Conservation (phyloP, 495 filamentous ascomycete species). For the Apiosordaria backusii region DNA sequence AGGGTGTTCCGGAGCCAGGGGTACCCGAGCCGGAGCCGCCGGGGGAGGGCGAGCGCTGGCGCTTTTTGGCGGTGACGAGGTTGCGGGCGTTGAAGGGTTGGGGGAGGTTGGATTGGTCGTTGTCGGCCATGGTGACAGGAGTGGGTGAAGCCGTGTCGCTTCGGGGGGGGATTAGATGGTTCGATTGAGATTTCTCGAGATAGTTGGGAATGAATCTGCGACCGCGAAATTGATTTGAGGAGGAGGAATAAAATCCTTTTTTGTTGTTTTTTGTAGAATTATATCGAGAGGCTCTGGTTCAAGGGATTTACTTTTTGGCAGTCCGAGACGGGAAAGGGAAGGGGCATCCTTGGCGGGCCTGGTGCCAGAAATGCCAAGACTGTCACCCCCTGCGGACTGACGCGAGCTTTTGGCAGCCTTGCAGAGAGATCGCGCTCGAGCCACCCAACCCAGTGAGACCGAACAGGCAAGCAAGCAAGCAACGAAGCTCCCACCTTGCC, state of each 20-base stretch:
- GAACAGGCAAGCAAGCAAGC: neutral
- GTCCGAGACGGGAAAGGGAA: neutral
- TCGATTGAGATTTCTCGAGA: neutral
- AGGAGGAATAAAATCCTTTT: neutral
- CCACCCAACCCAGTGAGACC: constrained; percentile 6
- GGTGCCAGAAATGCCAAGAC: neutral
- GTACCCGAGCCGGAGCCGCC: constrained; percentile 37
- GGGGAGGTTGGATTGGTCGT: constrained; percentile 39
- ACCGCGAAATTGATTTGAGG: neutral
- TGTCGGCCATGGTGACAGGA: constrained; percentile 1
- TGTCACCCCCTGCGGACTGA: constrained; percentile 15
- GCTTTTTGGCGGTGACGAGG: constrained; percentile 53
- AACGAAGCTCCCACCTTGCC: constrained; percentile 17
- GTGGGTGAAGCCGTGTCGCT: neutral
- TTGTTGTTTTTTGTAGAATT: neutral
- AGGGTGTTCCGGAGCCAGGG: constrained; percentile 22
- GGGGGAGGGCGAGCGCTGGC: constrained; percentile 35
- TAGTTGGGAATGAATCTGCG: neutral
- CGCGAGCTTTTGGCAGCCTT: constrained; percentile 26
- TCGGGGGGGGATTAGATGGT: neutral
- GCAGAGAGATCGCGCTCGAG: constrained; percentile 17
- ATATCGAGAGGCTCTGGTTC: neutral
- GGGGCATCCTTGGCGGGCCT: neutral
- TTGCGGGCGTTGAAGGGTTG: constrained; percentile 56
- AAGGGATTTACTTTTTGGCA: neutral